Percentiles rank a stretch among this genome's conserved stretches.
Conservation (phyloP, 2,329 filamentous ascomycete genomes). For the Diplodia corticola region DNA sequence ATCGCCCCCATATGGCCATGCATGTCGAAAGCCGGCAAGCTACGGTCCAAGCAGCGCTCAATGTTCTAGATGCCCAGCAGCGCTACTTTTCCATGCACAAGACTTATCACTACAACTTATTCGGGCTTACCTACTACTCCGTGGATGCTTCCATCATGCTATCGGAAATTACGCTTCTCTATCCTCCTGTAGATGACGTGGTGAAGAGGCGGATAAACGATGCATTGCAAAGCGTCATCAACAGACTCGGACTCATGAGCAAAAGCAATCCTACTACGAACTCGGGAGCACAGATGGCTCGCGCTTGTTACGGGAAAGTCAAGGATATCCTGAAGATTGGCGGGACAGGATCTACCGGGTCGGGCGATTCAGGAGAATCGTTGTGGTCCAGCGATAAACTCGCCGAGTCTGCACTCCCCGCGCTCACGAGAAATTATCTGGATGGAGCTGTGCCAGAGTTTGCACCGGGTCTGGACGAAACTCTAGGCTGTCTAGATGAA, state of each 20-base stretch:
- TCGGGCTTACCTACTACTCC: not conserved
- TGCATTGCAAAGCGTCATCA: not conserved
- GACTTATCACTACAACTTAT: not conserved
- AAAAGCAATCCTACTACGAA: conserved; percentile 1
- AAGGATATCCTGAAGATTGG: not conserved
- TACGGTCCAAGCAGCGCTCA: conserved; percentile 2
- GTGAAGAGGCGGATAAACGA: conserved; percentile 5
- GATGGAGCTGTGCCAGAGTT: not conserved
- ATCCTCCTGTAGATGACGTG: not conserved
- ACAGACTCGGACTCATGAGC: not conserved
- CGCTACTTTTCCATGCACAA: not conserved
- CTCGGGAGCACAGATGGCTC: not conserved
- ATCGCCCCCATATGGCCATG: conserved; percentile 1
- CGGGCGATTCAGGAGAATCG: not conserved
- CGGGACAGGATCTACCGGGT: not conserved
- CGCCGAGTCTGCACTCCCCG: not conserved
- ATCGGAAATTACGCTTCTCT: not conserved
- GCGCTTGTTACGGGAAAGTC: not conserved
- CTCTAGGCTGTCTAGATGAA: not conserved
- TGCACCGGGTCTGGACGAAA: not conserved
- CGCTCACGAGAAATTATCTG: not conserved
- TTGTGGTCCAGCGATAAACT: not conserved
- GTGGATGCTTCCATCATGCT: not conserved
- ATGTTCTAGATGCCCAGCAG: not conserved
- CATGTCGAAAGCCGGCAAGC: conserved; percentile 8